Base-by-base conservation (phyloP, 257 asterid species). In the Schizonepeta tenuifolia region DNA sequence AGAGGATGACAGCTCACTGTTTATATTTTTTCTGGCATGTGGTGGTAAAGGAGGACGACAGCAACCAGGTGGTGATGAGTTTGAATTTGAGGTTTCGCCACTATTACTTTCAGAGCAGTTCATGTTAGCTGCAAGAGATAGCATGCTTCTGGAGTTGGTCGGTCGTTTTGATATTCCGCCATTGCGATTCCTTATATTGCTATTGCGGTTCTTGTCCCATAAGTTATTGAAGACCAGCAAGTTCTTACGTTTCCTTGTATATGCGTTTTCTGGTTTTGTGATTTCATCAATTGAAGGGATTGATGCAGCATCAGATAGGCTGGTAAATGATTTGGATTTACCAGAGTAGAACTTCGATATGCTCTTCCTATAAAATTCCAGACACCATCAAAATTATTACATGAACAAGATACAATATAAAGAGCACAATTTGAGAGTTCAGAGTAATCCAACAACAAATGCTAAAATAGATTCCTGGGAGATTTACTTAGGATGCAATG, bases 1-100 rank as follows among this genome's bases (percentile, higher is more conserved):
- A 47, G 87, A 73, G 35, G 79, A 47, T 26, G 83, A 73, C 8
- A 60, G 79, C 70, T 79, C 94, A 51, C 44, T 64, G 46, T 68
- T 71, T 11, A 62, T 57, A 35, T 75, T 53, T 81, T 76, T 78
- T 81, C 89, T 86, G 50, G 82, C 79, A 71, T 86, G 88, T 5
- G 96, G 90, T 18, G 96, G 97, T 76, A 87, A 78, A 64, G 96
- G 97, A 82, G 96, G 96, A 71, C 82, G 90, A 79, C 80, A 28
- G 67, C 67, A 59, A 53, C 80, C 76, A 56, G 85, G 86, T 49
- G 89, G 81, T 6, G 91, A 71, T 22, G 90, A 87, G 59, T 78
- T 81, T 17, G 87, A 87, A 80, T 72, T 86, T n/a, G 91, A 80
- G 71, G 84, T 81, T 40, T 83, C 88, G 0, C 87, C 81, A 65